phyloP scores from a whole-genome alignment of 2,329 filamentous ascomycete genomes.

The Pseudophaeomoniella oleicola region DNA sequence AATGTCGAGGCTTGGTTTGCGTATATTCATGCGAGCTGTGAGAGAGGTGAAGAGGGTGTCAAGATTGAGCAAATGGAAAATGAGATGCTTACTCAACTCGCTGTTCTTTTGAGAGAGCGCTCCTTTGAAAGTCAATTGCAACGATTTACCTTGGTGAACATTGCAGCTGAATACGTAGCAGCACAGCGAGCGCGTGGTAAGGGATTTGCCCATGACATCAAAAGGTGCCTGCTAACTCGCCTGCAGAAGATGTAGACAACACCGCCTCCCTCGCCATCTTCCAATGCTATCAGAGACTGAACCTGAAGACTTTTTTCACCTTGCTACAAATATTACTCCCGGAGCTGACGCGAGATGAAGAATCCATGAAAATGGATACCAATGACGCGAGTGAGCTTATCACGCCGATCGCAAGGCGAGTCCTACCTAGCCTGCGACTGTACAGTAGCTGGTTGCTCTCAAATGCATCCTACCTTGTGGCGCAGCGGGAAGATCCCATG shows the following conservation, averaged over 20 bases:
- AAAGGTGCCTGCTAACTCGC: not conserved
- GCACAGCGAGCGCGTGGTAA: conserved; percentile 16
- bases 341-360: conserved; percentile 44
- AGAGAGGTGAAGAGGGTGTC: conserved; percentile 58
- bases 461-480: conserved; percentile 38
- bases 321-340: conserved; percentile 56
- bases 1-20: conserved; percentile 54
- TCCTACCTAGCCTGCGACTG: conserved; percentile 49
- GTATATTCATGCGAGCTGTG: conserved; percentile 72
- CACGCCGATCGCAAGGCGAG: conserved; percentile 42
- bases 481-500: conserved; percentile 31
- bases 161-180: conserved; percentile 67
- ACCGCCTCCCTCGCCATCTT: conserved; percentile 18
- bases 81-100: conserved; percentile 67
- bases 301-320: conserved; percentile 60
- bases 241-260: conserved; percentile 28
- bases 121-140: conserved; percentile 51
- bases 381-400: conserved; percentile 28
- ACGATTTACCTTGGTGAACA: conserved; percentile 73
- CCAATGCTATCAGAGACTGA: conserved; percentile 59
- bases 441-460: conserved; percentile 55
- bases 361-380: conserved; percentile 19
- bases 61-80: conserved; percentile 70
- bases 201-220: not conserved
- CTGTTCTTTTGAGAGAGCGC: conserved; percentile 56